Evolutionary conservation across 2,329 filamentous ascomycete species (phyloP).

Genomic region (Magnaporthales sp.): DNA sequence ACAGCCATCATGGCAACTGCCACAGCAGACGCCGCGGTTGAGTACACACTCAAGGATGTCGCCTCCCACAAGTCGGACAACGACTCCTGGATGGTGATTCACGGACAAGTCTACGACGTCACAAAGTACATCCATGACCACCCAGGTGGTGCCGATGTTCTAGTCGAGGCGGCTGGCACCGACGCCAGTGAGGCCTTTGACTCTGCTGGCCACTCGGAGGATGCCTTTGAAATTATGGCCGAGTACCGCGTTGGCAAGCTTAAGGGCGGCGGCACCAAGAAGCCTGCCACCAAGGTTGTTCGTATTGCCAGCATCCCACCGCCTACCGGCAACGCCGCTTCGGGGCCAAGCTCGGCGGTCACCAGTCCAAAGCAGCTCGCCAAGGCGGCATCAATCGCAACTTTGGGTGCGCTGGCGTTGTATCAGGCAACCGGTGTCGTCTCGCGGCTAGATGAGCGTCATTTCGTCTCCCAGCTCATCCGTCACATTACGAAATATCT

Average conservation of each 20-base stretch:
- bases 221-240: conserved; percentile 30
- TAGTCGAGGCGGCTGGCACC: not conserved
- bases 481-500: conserved; percentile 8
- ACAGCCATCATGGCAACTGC: not conserved
- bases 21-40: conserved; percentile 2
- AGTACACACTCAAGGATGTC: conserved; percentile 31
- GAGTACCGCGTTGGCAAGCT: conserved; percentile 27
- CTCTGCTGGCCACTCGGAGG: conserved; percentile 73
- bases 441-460: not conserved
- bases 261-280: conserved; percentile 17
- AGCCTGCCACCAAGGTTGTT: conserved; percentile 4
- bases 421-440: not conserved
- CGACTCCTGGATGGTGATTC: conserved; percentile 47
- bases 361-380: not conserved
- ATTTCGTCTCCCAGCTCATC: not conserved
- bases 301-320: not conserved
- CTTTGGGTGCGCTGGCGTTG: not conserved
- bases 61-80: conserved; percentile 36
- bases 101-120: conserved; percentile 77
- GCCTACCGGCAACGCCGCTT: not conserved
- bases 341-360: not conserved
- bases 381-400: not conserved
- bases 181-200: conserved; percentile 62
- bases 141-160: conserved; percentile 69
- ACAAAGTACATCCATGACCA: conserved; percentile 86